phyloP scores from a whole-genome alignment of 1,284 basidiomycete species.

The Cystobasidium pallidum region DNA sequence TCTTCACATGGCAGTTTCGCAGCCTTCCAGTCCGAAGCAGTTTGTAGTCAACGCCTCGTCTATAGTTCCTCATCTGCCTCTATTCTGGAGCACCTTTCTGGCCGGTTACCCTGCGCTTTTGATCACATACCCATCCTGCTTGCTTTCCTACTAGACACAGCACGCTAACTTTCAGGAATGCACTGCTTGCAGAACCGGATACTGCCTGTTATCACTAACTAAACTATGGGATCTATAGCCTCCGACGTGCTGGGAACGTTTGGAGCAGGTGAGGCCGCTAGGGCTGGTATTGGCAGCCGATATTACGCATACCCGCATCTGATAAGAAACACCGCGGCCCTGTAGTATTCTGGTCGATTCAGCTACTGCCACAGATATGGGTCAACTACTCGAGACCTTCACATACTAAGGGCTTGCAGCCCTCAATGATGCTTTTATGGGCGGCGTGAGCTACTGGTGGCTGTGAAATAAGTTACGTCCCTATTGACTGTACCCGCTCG shows the following conservation, averaged over 20 bases:
- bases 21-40: too few species aligned
- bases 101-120: too few species aligned
- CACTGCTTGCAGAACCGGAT: background rate
- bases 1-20: too few species aligned
- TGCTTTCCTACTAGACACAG: background rate
- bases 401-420: slow-evolving; percentile 46
- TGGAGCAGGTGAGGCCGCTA: slow-evolving; percentile 39
- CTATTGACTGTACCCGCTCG: background rate
- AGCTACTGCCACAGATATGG: slow-evolving; percentile 46
- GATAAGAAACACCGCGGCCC: background rate
- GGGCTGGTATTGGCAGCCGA: too few species aligned
- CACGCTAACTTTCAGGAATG: too few species aligned
- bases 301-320: background rate
- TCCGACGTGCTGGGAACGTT: slow-evolving; percentile 44
- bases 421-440: slow-evolving; percentile 50
- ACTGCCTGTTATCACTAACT: too few species aligned
- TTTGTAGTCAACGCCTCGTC: too few species aligned
- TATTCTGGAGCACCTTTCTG: background rate
- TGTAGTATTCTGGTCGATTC: slow-evolving; percentile 41
- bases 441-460: slow-evolving; percentile 34
- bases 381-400: slow-evolving; percentile 43
- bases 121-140: too few species aligned
- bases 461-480: background rate
- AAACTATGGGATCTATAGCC: slow-evolving; percentile 20
- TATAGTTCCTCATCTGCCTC: background rate